These are phyloP conservation scores for Dactylellina leptospora DNA, from an alignment of 2,329 filamentous ascomycete species.

Conservation along the genomic window DNA sequence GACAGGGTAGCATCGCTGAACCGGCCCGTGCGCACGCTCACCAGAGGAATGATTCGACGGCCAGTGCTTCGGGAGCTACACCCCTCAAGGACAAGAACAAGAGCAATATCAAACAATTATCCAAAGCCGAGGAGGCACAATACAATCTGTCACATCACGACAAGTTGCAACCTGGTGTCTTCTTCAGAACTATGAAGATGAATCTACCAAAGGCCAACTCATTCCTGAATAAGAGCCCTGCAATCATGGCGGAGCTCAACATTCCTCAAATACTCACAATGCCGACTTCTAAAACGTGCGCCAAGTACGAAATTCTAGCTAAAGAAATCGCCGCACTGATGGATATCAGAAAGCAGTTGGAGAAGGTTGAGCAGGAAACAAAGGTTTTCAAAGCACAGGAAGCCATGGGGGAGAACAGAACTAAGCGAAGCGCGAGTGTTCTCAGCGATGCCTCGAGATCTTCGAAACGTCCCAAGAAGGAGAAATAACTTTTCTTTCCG, in stretches of 20 bases:
- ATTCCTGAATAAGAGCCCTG: slow-evolving; percentile 76
- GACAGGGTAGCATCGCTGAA: slow-evolving; percentile 66
- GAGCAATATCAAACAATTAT: slow-evolving; percentile 62
- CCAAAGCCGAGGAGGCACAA: slow-evolving; percentile 75
- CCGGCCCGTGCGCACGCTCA: slow-evolving; percentile 60
- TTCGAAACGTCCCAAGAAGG: slow-evolving; percentile 49
- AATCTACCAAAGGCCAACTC: slow-evolving; percentile 81
- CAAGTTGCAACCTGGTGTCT: slow-evolving; percentile 82
- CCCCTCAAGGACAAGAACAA: slow-evolving; percentile 45
- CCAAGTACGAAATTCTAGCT: slow-evolving; percentile 76
- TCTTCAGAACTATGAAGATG: slow-evolving; percentile 85
- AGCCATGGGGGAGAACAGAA: slow-evolving; percentile 35
- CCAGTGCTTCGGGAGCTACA: slow-evolving; percentile 55
- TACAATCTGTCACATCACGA: slow-evolving; percentile 90
- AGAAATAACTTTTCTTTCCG: slow-evolving; percentile 24
- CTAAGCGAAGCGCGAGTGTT: slow-evolving; percentile 40
- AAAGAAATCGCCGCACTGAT: slow-evolving; percentile 73
- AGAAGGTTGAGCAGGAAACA: slow-evolving; percentile 71
- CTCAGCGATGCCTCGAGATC: slow-evolving; percentile 48
- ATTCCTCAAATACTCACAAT: slow-evolving; percentile 75
- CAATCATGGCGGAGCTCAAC: slow-evolving; percentile 78
- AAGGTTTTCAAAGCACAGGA: slow-evolving; percentile 55
- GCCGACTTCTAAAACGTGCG: slow-evolving; percentile 76
- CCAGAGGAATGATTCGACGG: slow-evolving; percentile 59
- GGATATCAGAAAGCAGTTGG: slow-evolving; percentile 76